A percentile compares a stretch with the other conserved stretches of the same genome.
phyloP scores from a whole-genome alignment of 2,329 filamentous ascomycete genomes.

The Neopestalotiopsis sp. region DNA sequence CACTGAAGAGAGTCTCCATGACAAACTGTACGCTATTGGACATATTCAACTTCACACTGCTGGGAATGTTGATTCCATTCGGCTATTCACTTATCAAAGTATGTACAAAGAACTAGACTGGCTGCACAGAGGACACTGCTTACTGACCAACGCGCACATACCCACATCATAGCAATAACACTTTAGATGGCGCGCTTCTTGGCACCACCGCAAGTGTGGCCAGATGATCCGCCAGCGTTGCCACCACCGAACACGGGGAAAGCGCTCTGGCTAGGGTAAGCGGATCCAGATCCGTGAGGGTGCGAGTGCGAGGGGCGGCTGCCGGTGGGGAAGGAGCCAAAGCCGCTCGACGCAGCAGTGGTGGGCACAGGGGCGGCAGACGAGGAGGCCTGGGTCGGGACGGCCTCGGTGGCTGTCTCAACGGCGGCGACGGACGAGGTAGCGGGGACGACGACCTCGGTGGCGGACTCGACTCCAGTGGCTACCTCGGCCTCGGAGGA shows the following conservation, averaged over 20 bases:
- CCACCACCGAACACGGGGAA: conserved; percentile 8
- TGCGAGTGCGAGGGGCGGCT: conserved; percentile 2
- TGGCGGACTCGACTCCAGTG: conserved; percentile 3
- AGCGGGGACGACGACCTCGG: not conserved
- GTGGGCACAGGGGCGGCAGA: not conserved
- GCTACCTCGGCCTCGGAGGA: not conserved
- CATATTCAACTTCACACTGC: not conserved
- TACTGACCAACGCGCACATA: not conserved
- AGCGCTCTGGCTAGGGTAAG: not conserved
- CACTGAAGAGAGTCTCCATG: too few relatives aligned
- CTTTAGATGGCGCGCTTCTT: not conserved
- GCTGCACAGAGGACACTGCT: not conserved
- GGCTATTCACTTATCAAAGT: not conserved
- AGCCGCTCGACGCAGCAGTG: not conserved
- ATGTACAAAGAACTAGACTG: not conserved
- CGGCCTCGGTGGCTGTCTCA: not conserved
- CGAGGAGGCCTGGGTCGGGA: not conserved
- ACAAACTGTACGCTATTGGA: not conserved
- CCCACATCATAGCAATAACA: not conserved
- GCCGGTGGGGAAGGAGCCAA: conserved; percentile 1
- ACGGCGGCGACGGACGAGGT: not conserved
- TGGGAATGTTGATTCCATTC: not conserved
- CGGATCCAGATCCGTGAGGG: not conserved
- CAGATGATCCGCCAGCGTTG: not conserved
- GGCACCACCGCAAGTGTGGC: conserved; percentile 1